Percentiles rank a stretch among this genome's conserved stretches.
Conservation (phyloP, 768 basidiomycete genomes). For the Suillus subluteus region DNA sequence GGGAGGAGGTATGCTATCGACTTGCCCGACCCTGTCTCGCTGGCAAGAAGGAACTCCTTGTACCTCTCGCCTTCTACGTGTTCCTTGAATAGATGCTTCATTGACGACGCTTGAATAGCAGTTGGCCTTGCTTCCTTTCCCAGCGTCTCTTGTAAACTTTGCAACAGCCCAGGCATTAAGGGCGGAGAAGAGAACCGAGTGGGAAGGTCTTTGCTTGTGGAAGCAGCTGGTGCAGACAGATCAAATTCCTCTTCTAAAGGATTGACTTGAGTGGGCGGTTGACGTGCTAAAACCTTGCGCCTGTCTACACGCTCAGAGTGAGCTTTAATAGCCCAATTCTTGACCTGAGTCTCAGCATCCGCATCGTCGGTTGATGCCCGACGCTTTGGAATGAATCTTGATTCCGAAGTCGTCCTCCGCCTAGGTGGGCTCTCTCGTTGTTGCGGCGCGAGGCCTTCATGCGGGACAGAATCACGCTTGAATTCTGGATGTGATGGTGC, state of each 20-base stretch:
- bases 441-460: conserved; percentile 19
- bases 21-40: conserved; percentile 92
- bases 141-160: conserved; percentile 58
- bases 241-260: conserved; percentile 43
- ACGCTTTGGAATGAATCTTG: background rate
- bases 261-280: conserved; percentile 18
- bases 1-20: conserved; percentile 90
- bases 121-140: conserved; percentile 65
- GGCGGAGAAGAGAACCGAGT: conserved; percentile 66
- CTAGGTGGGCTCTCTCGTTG: background rate
- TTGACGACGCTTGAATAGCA: conserved; percentile 75
- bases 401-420: background rate
- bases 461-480: conserved; percentile 23
- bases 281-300: conserved; percentile 11
- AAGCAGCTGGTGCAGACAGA: conserved; percentile 28
- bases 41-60: conserved; percentile 70
- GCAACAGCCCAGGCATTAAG: conserved; percentile 64
- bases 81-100: conserved; percentile 61
- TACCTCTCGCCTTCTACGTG: conserved; percentile 18
- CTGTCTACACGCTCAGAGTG: conserved; percentile 18
- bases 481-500: conserved; percentile 25
- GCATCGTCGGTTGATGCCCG: background rate
- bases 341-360: conserved; percentile 6
- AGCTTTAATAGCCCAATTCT: conserved; percentile 16
- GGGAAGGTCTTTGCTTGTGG: conserved; percentile 34